phyloP scores from a whole-genome alignment of 208 protist genomes.

The Leishmania gerbilli region DNA sequence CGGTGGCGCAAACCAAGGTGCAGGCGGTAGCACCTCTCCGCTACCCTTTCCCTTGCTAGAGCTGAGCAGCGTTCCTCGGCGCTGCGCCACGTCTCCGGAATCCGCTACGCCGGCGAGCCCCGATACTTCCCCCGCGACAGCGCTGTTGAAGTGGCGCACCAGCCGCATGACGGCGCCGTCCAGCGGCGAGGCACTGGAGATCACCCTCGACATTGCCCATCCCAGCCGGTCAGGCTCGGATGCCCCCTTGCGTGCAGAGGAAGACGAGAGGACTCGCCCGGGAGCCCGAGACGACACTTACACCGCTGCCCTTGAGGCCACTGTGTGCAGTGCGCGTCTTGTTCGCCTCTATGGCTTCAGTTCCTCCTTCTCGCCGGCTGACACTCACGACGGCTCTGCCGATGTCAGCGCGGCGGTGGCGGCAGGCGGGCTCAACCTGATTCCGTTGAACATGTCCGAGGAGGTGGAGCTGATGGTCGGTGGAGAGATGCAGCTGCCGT shows the following conservation, averaged over 20 bases:
- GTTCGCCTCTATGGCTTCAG: slow-evolving; percentile 27
- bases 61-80: neutral
- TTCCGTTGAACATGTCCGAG: slow-evolving; percentile 20
- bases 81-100: too few relatives aligned
- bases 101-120: neutral
- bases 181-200: slow-evolving; percentile 6
- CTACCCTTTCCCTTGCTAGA: slow-evolving; percentile 10
- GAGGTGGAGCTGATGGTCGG: slow-evolving; percentile 26
- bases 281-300: neutral
- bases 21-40: neutral
- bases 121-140: neutral
- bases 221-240: neutral
- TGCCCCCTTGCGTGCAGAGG: neutral
- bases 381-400: neutral
- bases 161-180: neutral
- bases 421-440: neutral
- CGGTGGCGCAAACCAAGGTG: neutral
- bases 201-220: slow-evolving; percentile 20
- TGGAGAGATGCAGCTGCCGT: neutral
- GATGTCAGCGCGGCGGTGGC: neutral
- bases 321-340: slow-evolving; percentile 18
- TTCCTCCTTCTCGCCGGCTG: neutral
- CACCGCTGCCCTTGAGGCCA: slow-evolving; percentile 22
- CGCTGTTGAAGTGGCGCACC: slow-evolving; percentile 13
- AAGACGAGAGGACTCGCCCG: neutral